A percentile compares a stretch with the other conserved stretches of the same genome.
These are phyloP conservation scores for Orbilia brochopaga DNA, from an alignment of 2,329 filamentous ascomycete genomes.

Conservation along the genomic window DNA sequence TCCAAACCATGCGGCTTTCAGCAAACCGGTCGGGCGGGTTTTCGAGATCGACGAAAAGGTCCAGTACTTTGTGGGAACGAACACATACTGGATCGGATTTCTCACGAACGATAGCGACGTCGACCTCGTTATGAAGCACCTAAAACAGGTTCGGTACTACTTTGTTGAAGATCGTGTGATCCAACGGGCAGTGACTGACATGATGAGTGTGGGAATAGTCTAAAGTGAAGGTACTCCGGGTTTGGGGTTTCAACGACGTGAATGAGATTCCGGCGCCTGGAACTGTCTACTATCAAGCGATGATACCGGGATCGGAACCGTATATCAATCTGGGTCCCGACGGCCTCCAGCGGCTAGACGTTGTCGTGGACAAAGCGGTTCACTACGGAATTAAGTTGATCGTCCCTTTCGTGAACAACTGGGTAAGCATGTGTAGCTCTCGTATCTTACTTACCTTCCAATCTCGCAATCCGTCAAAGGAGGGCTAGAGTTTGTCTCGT, in stretches of 20 bases:
- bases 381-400: constrained; percentile 68
- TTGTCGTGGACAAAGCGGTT: constrained; percentile 68
- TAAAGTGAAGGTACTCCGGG: constrained; percentile 66
- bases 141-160: constrained; percentile 55
- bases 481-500: no score
- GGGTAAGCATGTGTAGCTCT: constrained; percentile 57
- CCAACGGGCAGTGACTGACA: neutral
- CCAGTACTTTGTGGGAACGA: constrained; percentile 51
- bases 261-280: constrained; percentile 39
- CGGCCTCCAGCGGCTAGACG: constrained; percentile 69
- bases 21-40: constrained; percentile 26
- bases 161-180: neutral
- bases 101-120: constrained; percentile 60
- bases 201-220: constrained; percentile 55
- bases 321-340: constrained; percentile 53
- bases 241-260: constrained; percentile 70
- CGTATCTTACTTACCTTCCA: neutral
- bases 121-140: constrained; percentile 62
- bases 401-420: constrained; percentile 72
- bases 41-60: constrained; percentile 47
- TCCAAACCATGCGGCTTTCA: constrained; percentile 40
- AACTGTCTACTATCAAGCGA: constrained; percentile 44
- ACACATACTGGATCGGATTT: constrained; percentile 49
- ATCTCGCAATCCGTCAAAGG: no score
- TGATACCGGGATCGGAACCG: constrained; percentile 38